These are phyloP conservation scores for Fusarium floridanum DNA, from an alignment of 2,329 filamentous ascomycete genomes.

Conservation along the genomic window DNA sequence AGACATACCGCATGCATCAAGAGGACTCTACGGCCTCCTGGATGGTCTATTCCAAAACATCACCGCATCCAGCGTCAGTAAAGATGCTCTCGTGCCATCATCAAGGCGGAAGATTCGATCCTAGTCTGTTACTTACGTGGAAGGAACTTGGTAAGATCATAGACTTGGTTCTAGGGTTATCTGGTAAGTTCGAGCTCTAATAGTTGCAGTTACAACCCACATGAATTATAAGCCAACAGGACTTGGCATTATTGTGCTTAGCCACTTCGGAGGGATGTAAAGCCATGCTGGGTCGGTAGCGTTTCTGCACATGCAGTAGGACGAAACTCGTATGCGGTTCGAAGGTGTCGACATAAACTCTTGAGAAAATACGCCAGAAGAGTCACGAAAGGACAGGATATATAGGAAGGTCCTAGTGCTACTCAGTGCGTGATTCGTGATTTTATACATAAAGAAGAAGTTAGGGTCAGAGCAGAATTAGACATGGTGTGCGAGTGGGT, in stretches of 20 bases:
- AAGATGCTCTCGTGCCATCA: not conserved
- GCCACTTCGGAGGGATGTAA: conserved; percentile 19
- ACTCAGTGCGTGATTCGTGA: not conserved
- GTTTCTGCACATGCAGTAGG: not conserved
- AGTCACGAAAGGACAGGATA: too few relatives aligned
- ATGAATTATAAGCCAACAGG: conserved; percentile 33
- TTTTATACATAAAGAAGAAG: not conserved
- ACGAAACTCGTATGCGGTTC: not conserved
- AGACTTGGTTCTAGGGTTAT: conserved; percentile 8
- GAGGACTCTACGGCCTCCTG: conserved; percentile 27
- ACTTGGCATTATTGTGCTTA: conserved; percentile 17
- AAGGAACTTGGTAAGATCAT: conserved; percentile 28
- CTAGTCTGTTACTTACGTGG: not conserved
- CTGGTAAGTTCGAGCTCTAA: not conserved
- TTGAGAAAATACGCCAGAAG: not conserved
- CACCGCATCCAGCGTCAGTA: not conserved
- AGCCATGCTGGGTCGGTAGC: not conserved
- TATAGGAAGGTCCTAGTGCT: not conserved
- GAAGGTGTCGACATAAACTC: too few relatives aligned
- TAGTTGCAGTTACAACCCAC: not conserved
- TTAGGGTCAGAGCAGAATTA: not conserved
- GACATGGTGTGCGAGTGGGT: not conserved
- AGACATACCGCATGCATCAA: conserved; percentile 25
- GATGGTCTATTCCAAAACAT: not conserved
- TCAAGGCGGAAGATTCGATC: not conserved